Percentiles rank a stretch among this genome's conserved stretches.
These are phyloP conservation scores for Agaricus blazei DNA, from an alignment of 768 basidiomycete genomes.

Conservation along the genomic window DNA sequence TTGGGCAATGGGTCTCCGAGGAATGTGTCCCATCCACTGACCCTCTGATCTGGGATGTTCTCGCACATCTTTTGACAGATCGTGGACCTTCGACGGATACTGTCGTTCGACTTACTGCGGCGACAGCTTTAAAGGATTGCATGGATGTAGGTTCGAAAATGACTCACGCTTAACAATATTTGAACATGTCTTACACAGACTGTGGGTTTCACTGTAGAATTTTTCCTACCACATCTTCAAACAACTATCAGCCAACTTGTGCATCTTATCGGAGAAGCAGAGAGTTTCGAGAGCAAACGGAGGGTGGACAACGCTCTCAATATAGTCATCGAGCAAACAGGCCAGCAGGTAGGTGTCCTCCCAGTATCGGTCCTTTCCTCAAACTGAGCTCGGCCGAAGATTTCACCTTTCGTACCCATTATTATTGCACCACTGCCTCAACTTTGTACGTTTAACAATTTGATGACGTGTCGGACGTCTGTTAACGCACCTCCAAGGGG, in stretches of 20 bases:
- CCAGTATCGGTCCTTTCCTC: background rate
- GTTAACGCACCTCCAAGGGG: constrained; percentile 43
- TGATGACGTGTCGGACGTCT: background rate
- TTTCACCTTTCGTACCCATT: constrained; percentile 56
- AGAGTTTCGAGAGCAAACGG: constrained; percentile 73
- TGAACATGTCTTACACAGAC: constrained; percentile 37
- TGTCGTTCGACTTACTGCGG: constrained; percentile 85
- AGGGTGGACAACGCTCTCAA: constrained; percentile 68
- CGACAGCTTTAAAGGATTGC: constrained; percentile 73
- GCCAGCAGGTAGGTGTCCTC: constrained; percentile 27
- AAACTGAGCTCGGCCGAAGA: constrained; percentile 31
- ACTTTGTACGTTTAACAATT: constrained; percentile 50
- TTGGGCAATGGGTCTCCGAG: constrained; percentile 85
- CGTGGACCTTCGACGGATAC: constrained; percentile 67
- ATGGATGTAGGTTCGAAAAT: constrained; percentile 60
- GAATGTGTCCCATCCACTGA: constrained; percentile 55
- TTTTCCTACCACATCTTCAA: constrained; percentile 68
- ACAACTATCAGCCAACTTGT: constrained; percentile 60
- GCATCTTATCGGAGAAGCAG: constrained; percentile 64
- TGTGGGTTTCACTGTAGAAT: constrained; percentile 51
- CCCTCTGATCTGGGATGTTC: constrained; percentile 70
- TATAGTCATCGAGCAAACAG: constrained; percentile 57
- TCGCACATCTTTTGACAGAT: constrained; percentile 71
- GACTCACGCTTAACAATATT: background rate
- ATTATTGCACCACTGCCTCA: constrained; percentile 63